phyloP scores from a whole-genome alignment of 163 green algal genomes.

The Trebouxia gelatinosa region DNA sequence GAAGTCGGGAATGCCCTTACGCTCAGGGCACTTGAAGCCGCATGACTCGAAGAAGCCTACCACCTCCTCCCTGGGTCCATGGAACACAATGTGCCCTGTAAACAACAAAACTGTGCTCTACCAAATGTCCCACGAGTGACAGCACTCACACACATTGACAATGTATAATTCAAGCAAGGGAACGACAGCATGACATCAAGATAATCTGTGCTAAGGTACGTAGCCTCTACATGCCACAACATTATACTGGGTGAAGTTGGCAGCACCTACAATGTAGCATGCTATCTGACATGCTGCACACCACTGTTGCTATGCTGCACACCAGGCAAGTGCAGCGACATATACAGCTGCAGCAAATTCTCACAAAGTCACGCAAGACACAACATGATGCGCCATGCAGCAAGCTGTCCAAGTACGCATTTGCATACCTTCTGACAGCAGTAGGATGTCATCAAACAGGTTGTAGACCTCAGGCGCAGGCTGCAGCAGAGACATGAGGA shows the following conservation, averaged over 20 bases:
- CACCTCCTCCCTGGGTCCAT: constrained; percentile 63
- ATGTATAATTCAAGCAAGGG: background rate
- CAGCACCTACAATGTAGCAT: no score
- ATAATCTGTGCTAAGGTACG: background rate
- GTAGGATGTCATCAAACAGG: constrained; percentile 80
- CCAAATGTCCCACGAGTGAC: background rate
- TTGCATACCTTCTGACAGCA: constrained; percentile 55
- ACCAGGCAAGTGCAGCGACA: background rate
- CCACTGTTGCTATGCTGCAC: background rate
- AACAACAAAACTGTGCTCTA: background rate
- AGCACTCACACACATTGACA: background rate
- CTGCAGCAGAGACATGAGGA: constrained; percentile 69
- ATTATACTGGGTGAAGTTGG: no score
- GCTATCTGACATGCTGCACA: background rate
- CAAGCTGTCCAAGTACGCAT: no score
- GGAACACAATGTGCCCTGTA: constrained; percentile 54
- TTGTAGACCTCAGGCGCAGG: constrained; percentile 74
- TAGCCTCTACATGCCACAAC: background rate
- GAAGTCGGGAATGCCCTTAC: constrained; percentile 75
- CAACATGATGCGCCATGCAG: no score
- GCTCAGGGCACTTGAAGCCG: constrained; percentile 61
- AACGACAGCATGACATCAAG: background rate
- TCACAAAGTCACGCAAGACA: no score
- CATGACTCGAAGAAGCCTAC: constrained; percentile 74
- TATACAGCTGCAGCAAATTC: background rate